These are phyloP conservation scores for Escallonia herrerae DNA, from an alignment of 129 eudicot species.

Conservation along the genomic window DNA sequence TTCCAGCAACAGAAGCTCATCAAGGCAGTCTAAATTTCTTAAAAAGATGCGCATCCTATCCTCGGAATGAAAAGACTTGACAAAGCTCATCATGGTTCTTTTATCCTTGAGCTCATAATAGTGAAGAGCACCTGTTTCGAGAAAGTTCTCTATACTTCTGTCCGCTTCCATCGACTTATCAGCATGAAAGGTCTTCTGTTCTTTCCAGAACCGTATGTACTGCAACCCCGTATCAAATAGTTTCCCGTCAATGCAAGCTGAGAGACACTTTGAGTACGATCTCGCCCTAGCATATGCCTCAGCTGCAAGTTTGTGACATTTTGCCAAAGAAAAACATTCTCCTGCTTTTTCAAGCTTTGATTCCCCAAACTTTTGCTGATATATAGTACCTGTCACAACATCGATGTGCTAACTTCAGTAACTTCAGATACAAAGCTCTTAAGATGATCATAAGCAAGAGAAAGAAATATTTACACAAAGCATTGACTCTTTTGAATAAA, in stretches of 20 bases:
- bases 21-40: slow-evolving; percentile 36
- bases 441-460: neutral
- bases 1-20: slow-evolving; percentile 60
- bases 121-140: slow-evolving; percentile 53
- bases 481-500: neutral
- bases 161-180: slow-evolving; percentile 25
- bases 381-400: slow-evolving; percentile 32
- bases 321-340: slow-evolving; percentile 60
- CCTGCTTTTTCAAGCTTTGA: slow-evolving; percentile 42
- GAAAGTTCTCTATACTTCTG: slow-evolving; percentile 39
- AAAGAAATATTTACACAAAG: neutral
- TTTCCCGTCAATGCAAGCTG: slow-evolving; percentile 55
- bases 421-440: neutral
- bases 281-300: slow-evolving; percentile 48
- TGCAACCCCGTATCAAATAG: slow-evolving; percentile 32
- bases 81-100: slow-evolving; percentile 52
- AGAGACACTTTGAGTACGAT: slow-evolving; percentile 41
- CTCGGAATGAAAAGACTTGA: slow-evolving; percentile 42
- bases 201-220: slow-evolving; percentile 51
- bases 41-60: slow-evolving; percentile 50
- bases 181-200: slow-evolving; percentile 6
- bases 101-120: slow-evolving; percentile 32
- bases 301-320: slow-evolving; percentile 46
- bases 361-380: slow-evolving; percentile 29
- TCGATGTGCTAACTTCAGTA: too few species aligned